These are phyloP conservation scores for Lodderomyces theae DNA, from an alignment of 1,139 yeast species.

Conservation along the genomic window DNA sequence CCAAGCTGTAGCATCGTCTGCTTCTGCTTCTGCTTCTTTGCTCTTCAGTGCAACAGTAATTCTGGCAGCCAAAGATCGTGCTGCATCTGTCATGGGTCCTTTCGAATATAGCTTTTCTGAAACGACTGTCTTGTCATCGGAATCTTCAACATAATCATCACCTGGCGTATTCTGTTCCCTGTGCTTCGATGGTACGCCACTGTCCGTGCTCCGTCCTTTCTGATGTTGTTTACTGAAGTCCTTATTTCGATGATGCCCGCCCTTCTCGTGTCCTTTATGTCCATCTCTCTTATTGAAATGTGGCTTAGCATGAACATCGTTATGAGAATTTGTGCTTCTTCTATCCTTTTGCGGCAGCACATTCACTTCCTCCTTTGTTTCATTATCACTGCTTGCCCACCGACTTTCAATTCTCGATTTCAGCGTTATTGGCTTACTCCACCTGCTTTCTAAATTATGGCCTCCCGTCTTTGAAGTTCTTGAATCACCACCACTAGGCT, in stretches of 20 bases:
- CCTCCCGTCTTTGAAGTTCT: slow-evolving; percentile 4
- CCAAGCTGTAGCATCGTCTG: slow-evolving; percentile 7
- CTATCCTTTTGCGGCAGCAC: background rate
- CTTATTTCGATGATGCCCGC: background rate
- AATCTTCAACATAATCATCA: background rate
- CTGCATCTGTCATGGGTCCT: slow-evolving; percentile 28
- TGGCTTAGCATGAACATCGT: background rate
- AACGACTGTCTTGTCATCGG: slow-evolving; percentile 15
- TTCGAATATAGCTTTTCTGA: slow-evolving; percentile 4
- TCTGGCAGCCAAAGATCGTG: slow-evolving; percentile 26
- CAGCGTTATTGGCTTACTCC: slow-evolving; percentile 16
- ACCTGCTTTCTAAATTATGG: slow-evolving; percentile 9
- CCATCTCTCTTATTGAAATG: background rate
- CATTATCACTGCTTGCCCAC: slow-evolving; percentile 2
- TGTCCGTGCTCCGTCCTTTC: background rate
- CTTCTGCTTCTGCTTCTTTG: slow-evolving; percentile 2
- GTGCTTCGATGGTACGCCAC: background rate
- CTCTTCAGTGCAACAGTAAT: slow-evolving; percentile 9
- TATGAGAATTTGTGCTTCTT: background rate
- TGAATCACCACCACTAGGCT: slow-evolving; percentile 6
- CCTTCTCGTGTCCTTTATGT: background rate
- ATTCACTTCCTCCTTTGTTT: background rate
- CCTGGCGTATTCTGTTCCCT: background rate
- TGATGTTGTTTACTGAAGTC: background rate
- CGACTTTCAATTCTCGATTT: slow-evolving; percentile 10